These are phyloP conservation scores for Plasmopara muralis DNA, from an alignment of 352 stramenopile genomes.

Conservation along the genomic window DNA sequence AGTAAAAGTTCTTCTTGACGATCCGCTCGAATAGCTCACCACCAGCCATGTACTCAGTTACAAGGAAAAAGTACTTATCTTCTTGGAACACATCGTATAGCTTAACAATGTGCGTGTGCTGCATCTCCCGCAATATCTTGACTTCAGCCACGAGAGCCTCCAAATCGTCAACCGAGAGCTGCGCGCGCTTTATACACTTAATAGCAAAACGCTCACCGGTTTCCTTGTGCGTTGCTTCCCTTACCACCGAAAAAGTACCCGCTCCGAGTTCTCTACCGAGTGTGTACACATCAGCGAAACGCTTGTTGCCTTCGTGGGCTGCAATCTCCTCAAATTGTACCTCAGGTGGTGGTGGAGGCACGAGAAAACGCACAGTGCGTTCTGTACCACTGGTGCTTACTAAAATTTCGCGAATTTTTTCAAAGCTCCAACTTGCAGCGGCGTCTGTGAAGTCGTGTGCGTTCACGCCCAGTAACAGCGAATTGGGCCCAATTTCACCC, in stretches of 20 bases:
- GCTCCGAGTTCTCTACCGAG: conserved; percentile 65
- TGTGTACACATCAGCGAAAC: conserved; percentile 59
- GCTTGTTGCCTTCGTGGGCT: conserved; percentile 16
- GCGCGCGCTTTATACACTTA: conserved; percentile 86
- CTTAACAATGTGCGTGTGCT: conserved; percentile 86
- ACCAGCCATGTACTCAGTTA: conserved; percentile 93
- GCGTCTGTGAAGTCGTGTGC: conserved; percentile 53
- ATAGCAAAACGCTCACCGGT: conserved; percentile 53
- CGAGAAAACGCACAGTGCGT: conserved; percentile 58
- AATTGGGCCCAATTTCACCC: conserved; percentile 31
- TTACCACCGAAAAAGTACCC: conserved; percentile 69
- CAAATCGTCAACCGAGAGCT: conserved; percentile 59
- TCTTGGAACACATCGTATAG: conserved; percentile 90
- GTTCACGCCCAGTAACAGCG: conserved; percentile 65
- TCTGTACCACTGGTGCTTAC: conserved; percentile 49
- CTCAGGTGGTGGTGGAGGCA: conserved; percentile 31
- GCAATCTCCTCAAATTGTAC: conserved; percentile 32
- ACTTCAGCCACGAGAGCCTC: conserved; percentile 73
- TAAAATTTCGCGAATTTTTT: conserved; percentile 66
- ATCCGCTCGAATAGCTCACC: conserved; percentile 85
- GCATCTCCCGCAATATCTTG: conserved; percentile 73
- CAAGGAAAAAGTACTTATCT: conserved; percentile 92
- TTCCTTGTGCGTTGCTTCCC: conserved; percentile 41
- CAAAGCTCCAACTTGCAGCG: conserved; percentile 34
- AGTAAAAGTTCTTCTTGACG: conserved; percentile 85